Evolutionary conservation across 2,329 filamentous ascomycete genomes (phyloP).

Genomic region (Apiospora sp.): DNA sequence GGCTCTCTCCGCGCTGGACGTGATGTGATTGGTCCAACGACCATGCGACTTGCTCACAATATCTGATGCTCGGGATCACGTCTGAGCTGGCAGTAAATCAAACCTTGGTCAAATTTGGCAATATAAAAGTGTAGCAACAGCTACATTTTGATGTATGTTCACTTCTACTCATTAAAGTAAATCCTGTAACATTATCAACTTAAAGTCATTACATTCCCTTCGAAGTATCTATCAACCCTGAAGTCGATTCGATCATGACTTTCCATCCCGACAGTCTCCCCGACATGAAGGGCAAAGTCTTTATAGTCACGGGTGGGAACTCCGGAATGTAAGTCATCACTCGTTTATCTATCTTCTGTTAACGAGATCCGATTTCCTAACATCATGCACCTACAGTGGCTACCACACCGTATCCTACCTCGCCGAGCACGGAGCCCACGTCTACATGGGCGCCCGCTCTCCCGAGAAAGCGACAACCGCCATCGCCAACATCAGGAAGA

Average conservation of each 20-base stretch:
- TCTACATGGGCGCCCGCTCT: conserved; percentile 51
- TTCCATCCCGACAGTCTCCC: conserved; percentile 53
- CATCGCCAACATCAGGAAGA: conserved; percentile 44
- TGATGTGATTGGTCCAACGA: conserved; percentile 27
- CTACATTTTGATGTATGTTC: conserved; percentile 30
- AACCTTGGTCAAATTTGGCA: conserved; percentile 31
- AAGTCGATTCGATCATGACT: conserved; percentile 39
- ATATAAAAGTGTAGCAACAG: conserved; percentile 36
- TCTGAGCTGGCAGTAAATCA: conserved; percentile 22
- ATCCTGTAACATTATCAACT: conserved; percentile 28
- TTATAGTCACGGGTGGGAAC: conserved; percentile 54
- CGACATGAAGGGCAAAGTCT: conserved; percentile 51
- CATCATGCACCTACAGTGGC: conserved; percentile 37
- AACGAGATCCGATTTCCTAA: conserved; percentile 27
- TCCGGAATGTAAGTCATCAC: conserved; percentile 49
- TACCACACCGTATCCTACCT: conserved; percentile 47
- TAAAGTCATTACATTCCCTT: background rate
- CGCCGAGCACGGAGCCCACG: conserved; percentile 47
- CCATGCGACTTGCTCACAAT: conserved; percentile 38
- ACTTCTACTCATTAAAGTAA: conserved; percentile 34
- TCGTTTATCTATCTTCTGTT: conserved; percentile 23
- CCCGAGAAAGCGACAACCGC: conserved; percentile 42
- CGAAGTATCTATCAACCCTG: background rate
- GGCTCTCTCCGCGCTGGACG: background rate
- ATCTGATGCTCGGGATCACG: conserved; percentile 32